A percentile compares a stretch with the other conserved stretches of the same genome.
Conservation (phyloP, 768 basidiomycete species). For the Clitopilus passeckerianus region DNA sequence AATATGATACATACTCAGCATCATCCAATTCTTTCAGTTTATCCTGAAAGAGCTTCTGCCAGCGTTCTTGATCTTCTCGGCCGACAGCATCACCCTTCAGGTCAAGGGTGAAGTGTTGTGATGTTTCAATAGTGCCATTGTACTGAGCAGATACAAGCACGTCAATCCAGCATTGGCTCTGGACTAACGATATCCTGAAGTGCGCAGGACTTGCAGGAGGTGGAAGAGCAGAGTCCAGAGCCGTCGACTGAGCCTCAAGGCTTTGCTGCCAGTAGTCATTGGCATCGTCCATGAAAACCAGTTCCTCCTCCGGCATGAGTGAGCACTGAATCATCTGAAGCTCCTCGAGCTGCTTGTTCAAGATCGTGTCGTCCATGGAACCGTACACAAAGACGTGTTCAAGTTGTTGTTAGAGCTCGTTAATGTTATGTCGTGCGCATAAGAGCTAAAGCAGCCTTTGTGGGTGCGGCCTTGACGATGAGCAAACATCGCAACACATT, state of each 20-base stretch:
- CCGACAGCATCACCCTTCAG: conserved; percentile 44
- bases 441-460: background rate
- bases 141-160: conserved; percentile 14
- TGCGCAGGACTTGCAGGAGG: conserved; percentile 18
- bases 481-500: background rate
- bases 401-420: background rate
- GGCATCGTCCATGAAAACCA: conserved; percentile 37
- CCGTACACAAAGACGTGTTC: background rate
- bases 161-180: conserved; percentile 32
- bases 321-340: conserved; percentile 57
- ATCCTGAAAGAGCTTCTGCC: conserved; percentile 37
- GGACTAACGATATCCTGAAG: conserved; percentile 27
- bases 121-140: conserved; percentile 4
- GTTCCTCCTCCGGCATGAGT: conserved; percentile 54
- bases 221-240: background rate
- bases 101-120: conserved; percentile 18
- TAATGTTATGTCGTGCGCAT: too few species aligned
- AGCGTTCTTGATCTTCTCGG: conserved; percentile 43
- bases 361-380: background rate
- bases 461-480: background rate
- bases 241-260: conserved; percentile 8
- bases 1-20: conserved; percentile 22
- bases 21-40: conserved; percentile 28
- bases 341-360: conserved; percentile 35
- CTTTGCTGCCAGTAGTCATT: conserved; percentile 17